Evolutionary conservation across 495 filamentous ascomycete species (phyloP).

Genomic region (Pyronema domesticum): DNA sequence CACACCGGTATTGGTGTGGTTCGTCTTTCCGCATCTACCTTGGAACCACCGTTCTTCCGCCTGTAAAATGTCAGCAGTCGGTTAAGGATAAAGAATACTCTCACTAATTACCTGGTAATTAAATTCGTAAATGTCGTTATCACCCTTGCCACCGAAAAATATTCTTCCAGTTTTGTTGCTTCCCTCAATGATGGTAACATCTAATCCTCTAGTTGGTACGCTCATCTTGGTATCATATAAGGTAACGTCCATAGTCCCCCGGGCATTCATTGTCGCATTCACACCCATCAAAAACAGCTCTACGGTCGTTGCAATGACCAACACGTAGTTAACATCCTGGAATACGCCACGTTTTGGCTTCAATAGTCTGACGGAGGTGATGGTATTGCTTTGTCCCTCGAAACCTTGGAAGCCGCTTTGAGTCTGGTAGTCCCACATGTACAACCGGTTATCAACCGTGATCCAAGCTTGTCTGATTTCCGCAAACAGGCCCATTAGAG

Average conservation of each 20-base stretch:
- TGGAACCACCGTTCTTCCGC: conserved; percentile 84
- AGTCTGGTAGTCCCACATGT: conserved; percentile 87
- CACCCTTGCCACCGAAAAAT: conserved; percentile 67
- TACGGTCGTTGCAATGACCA: conserved; percentile 69
- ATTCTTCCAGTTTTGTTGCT: conserved; percentile 64
- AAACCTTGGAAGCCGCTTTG: conserved; percentile 38
- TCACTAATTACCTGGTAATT: conserved; percentile 55
- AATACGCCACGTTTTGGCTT: conserved; percentile 68
- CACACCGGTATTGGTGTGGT: conserved; percentile 66
- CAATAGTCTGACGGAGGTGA: conserved; percentile 68
- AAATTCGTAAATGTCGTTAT: conserved; percentile 79
- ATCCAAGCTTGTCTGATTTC: conserved; percentile 90
- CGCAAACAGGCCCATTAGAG: conserved; percentile 82
- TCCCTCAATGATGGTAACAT: conserved; percentile 57
- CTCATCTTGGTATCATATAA: conserved; percentile 76
- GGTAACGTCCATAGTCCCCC: conserved; percentile 50
- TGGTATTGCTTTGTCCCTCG: conserved; percentile 70
- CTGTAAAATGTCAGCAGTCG: conserved; percentile 10
- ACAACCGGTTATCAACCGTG: conserved; percentile 83
- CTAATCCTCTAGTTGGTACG: conserved; percentile 48
- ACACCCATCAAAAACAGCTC: conserved; percentile 75
- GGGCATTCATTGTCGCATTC: conserved; percentile 36
- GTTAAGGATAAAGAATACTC: not conserved
- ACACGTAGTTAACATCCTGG: conserved; percentile 63
- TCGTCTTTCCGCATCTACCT: conserved; percentile 59